Evolutionary conservation across 176 grass and related monocot genomes (phyloP), one percentile per base, ranked within the genome.

Genomic region (Typha latifolia): DNA sequence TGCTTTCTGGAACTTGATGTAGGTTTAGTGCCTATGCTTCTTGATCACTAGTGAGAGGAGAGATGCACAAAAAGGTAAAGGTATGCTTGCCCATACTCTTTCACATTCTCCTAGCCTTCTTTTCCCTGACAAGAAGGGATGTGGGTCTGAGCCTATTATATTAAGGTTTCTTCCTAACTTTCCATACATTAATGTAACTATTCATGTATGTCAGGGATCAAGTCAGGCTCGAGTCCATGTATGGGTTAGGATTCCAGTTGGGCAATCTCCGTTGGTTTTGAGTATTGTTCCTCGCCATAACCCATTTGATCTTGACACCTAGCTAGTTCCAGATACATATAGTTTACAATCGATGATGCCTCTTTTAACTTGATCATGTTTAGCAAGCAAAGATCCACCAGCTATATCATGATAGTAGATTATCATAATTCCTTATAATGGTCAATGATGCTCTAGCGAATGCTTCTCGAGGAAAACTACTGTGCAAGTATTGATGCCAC

Each of bases 401-500:
- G 37, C 37, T 10, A 43, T 43, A 43, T 8, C 37, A 43, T 43
- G 37, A 43, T 43, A 43, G 37, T 43, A 43, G 6, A 43, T 9
- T 43, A 43, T 10, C 37, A 43, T 43, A 10, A 10, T 43, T 24
- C 20, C 16, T 32, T 12, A 66, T 48, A 51, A 32, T 27, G 62
- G 47, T 12, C 53, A 64, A 75, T 51, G 61, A 49, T 75, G 61
- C 62, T 66, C 26, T 47, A 66, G 51, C 23, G 66, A 66, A 34
- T 75, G 26, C 49, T 23, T 21, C 51, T 66, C 50, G 66, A 15
- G 32, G 14, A 66, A 49, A 65, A 15, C 14, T 69, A 61, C 10
- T 61, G 18, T 27, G 37, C 43, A 7, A 62, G 34, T 61, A 67
- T 77, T 51, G 68, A 68, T 48, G 65, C 31, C 73, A 77, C 72